Evolutionary conservation across 352 stramenopile genomes (phyloP), one percentile per base, ranked within the genome.

Genomic region (Phytophthora citrophthora): DNA sequence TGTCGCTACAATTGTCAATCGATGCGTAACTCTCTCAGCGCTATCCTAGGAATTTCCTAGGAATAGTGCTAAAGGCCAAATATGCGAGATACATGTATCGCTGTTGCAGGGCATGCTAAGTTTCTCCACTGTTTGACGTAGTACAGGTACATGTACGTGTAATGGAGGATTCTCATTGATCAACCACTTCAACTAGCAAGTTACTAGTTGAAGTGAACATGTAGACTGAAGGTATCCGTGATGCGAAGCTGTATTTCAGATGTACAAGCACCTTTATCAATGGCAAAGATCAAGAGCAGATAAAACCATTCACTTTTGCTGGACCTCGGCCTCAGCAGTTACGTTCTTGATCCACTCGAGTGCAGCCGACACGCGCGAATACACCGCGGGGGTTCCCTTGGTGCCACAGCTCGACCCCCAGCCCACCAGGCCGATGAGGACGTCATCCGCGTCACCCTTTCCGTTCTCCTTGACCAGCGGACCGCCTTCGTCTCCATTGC

Each of bases 401-500:
- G 63, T 48, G 10, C 71, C 77, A 27, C 80, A 89, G 31, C 74
- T 70, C 38, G 70, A 61, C 12, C 74, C 77, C 75, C 70, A 86
- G 59, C 69, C 82, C 23, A 80, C 65, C 29, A 89, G 49, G 12
- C 79, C 79, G 10, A 89, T 45, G 3, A 83, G 44, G 12, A 68
- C 24, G n/a, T 81, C 74, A 15, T 54, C 48, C 15, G 10, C 36
- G 23, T 66, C 57, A 3, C 51, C 60, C 15, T 45, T 31, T 8
- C 34, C 39, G 13, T 43, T 54, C 27, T 76, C 59, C 34, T 70
- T 48, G 15, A 73, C 70, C 10, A 89, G 59, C 10, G 79, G 72
- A 11, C 77, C 68, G 9, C 79, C 79, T 18, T 64, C 80, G 68
- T 85, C 77, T 29, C 68, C 76, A 59, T 77, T 61, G 70, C 79